Conservation (phyloP, 2,329 filamentous ascomycete genomes). For the Hymenoscyphus infarciens region DNA sequence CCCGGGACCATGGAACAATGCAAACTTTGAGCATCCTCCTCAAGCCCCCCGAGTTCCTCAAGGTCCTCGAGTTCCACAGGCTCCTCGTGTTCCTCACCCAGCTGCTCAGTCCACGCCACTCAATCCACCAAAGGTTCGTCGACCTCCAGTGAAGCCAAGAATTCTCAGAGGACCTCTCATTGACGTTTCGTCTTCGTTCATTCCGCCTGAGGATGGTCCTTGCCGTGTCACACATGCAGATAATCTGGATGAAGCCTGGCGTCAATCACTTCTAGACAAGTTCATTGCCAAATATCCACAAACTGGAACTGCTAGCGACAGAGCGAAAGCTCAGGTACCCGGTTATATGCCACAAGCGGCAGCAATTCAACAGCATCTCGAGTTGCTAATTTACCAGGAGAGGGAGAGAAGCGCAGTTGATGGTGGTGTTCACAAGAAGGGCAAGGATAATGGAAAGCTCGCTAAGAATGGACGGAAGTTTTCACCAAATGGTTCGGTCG, state of each 20-base stretch:
- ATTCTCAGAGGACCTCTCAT: conserved; percentile 9
- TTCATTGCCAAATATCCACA: conserved; percentile 33
- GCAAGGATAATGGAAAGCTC: background rate
- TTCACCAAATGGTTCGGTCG: background rate
- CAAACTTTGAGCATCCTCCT: background rate
- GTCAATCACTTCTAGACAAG: conserved; percentile 24
- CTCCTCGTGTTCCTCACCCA: background rate
- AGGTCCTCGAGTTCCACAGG: conserved; percentile 8
- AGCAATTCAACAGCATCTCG: conserved; percentile 30
- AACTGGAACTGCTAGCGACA: conserved; percentile 27
- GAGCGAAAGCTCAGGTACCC: conserved; percentile 13
- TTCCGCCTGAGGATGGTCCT: conserved; percentile 19
- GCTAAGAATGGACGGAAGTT: background rate
- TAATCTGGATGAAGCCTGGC: conserved; percentile 23
- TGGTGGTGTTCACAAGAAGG: background rate
- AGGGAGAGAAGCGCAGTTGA: conserved; percentile 24
- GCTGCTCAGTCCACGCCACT: background rate
- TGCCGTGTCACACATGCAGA: conserved; percentile 24
- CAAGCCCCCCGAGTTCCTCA: conserved; percentile 5
- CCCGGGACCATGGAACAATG: background rate
- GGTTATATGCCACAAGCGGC: conserved; percentile 19
- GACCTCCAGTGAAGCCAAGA: conserved; percentile 8
- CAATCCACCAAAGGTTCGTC: background rate
- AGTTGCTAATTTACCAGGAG: conserved; percentile 26
- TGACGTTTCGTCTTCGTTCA: conserved; percentile 6